Evolutionary conservation across 2,329 filamentous ascomycete genomes (phyloP).

Genomic region (Tolypocladium amazonense): DNA sequence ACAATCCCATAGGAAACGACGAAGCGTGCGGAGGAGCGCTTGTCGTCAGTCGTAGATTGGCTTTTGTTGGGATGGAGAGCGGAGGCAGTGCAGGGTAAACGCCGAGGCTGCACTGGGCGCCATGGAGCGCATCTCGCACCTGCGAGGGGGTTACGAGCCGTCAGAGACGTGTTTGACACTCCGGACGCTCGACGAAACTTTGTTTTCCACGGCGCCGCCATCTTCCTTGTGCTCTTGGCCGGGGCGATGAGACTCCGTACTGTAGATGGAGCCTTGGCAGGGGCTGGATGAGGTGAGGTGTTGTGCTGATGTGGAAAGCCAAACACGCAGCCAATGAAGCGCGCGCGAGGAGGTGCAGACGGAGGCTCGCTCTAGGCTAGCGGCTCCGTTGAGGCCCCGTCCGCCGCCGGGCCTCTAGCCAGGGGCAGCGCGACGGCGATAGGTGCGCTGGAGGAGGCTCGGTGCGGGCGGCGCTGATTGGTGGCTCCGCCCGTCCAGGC

Average conservation of each 20-base stretch:
- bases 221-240: not conserved
- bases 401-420: not conserved
- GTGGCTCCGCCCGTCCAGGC: not conserved
- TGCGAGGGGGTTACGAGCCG: not conserved
- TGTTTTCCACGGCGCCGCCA: not conserved
- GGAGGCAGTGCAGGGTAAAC: not conserved
- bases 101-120: too few relatives aligned
- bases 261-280: not conserved
- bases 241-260: not conserved
- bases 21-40: not conserved
- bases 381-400: not conserved
- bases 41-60: not conserved
- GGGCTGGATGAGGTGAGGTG: not conserved
- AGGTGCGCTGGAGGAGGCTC: not conserved
- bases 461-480: slow-evolving; percentile 3
- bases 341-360: not conserved
- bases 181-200: not conserved
- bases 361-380: not conserved
- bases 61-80: not conserved
- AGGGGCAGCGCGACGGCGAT: not conserved
- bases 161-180: not conserved
- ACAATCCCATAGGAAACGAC: too few relatives aligned
- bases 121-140: not conserved
- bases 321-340: not conserved
- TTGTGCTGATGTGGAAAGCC: not conserved